These are phyloP conservation scores for Pterula multifida DNA, from an alignment of 1,284 basidiomycete species.

Conservation along the genomic window DNA sequence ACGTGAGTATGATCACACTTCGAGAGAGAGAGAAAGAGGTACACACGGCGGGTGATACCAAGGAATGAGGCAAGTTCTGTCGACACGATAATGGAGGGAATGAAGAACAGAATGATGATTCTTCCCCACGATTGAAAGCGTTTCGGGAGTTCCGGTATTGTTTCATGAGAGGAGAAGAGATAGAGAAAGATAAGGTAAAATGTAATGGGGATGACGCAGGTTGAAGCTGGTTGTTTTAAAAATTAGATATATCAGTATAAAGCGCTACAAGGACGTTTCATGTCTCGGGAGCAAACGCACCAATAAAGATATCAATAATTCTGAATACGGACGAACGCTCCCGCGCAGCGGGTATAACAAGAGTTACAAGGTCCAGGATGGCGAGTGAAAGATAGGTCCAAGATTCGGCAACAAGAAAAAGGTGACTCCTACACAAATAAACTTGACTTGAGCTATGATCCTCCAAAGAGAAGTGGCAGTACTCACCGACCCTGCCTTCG, in stretches of 20 bases:
- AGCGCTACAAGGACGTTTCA: not conserved
- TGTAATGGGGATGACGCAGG: conserved; percentile 45
- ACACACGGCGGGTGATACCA: conserved; percentile 44
- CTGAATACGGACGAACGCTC: conserved; percentile 21
- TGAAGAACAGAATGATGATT: conserved; percentile 35
- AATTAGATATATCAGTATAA: not conserved
- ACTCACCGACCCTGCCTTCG: not conserved
- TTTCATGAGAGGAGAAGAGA: conserved; percentile 31
- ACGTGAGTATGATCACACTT: not conserved
- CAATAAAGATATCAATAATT: conserved; percentile 27
- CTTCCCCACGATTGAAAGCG: conserved; percentile 32
- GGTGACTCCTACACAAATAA: not conserved
- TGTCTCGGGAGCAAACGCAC: conserved; percentile 20
- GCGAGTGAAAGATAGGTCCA: not conserved
- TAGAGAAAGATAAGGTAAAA: conserved; percentile 45
- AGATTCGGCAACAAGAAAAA: not conserved
- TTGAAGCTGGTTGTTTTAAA: no score
- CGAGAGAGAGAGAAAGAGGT: not conserved
- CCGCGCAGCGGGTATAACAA: not conserved
- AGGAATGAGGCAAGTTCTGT: conserved; percentile 57
- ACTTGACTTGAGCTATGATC: not conserved
- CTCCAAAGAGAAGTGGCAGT: not conserved
- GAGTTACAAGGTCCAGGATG: not conserved
- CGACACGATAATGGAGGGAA: conserved; percentile 39
- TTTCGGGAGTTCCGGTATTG: conserved; percentile 40